Evolutionary conservation across 1,139 yeast species (phyloP).

Genomic region (Candida sanyaensis): DNA sequence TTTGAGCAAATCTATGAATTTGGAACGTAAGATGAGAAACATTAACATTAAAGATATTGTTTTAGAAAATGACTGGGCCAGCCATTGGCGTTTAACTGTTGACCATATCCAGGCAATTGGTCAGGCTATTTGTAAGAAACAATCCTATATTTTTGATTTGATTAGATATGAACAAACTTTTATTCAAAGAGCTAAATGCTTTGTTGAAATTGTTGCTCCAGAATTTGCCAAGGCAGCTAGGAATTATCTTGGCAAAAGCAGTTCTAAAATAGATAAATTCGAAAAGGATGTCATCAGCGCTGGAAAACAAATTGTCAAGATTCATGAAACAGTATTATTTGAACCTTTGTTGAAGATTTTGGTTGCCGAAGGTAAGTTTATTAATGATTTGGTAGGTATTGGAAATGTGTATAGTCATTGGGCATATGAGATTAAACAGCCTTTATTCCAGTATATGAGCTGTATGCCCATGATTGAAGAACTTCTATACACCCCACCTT

Average conservation of each 20-base stretch:
- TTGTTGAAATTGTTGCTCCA: constrained; percentile 52
- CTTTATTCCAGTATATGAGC: constrained; percentile 63
- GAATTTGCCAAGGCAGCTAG: constrained; percentile 50
- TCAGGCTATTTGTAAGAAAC: constrained; percentile 60
- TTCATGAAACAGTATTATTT: constrained; percentile 58
- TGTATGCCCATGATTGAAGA: constrained; percentile 36
- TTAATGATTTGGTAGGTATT: constrained; percentile 50
- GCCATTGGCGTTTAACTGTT: constrained; percentile 68
- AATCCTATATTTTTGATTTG: constrained; percentile 76
- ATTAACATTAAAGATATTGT: constrained; percentile 40
- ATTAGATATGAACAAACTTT: constrained; percentile 77
- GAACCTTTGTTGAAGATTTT: constrained; percentile 49
- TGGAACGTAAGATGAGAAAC: constrained; percentile 33
- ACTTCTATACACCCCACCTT: constrained; percentile 44
- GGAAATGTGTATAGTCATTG: constrained; percentile 68
- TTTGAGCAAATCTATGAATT: constrained; percentile 38
- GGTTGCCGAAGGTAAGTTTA: constrained; percentile 60
- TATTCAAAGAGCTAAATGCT: constrained; percentile 66
- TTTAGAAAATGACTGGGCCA: constrained; percentile 67
- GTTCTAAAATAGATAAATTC: constrained; percentile 32
- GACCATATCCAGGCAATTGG: constrained; percentile 58
- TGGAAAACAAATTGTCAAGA: constrained; percentile 59
- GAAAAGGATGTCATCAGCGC: constrained; percentile 62
- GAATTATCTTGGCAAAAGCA: constrained; percentile 36
- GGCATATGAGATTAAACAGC: constrained; percentile 47